These are phyloP conservation scores for Saxophila tyrrhenica DNA, from an alignment of 495 filamentous ascomycete genomes.

Conservation along the genomic window DNA sequence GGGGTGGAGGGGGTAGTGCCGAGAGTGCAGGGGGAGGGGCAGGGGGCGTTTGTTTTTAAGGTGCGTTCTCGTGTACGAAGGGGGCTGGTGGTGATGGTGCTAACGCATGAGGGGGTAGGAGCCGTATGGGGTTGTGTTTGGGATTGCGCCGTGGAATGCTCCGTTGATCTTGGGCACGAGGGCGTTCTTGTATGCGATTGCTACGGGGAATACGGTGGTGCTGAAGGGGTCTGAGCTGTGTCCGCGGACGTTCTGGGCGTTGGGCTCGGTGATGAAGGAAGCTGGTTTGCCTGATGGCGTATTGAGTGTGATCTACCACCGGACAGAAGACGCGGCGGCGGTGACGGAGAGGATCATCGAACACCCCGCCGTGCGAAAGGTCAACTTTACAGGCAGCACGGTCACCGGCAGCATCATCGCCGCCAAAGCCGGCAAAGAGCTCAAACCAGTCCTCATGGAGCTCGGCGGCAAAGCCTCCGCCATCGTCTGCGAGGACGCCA, in stretches of 20 bases:
- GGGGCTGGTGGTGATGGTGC: no score
- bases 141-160: constrained; percentile 64
- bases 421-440: constrained; percentile 43
- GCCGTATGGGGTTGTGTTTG: constrained; percentile 70
- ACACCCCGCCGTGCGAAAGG: constrained; percentile 45
- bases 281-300: constrained; percentile 57
- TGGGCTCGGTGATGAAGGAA: constrained; percentile 58
- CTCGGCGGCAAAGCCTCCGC: constrained; percentile 51
- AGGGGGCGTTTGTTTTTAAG: constrained; percentile 58
- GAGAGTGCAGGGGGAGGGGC: constrained; percentile 39
- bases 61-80: no score
- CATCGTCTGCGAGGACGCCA: constrained; percentile 48
- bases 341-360: constrained; percentile 48
- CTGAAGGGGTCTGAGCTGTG: constrained; percentile 69
- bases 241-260: constrained; percentile 62
- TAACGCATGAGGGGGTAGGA: no score
- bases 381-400: constrained; percentile 54
- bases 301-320: constrained; percentile 46
- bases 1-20: constrained; percentile 53
- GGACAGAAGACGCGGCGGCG: constrained; percentile 39
- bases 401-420: constrained; percentile 45
- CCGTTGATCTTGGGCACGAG: constrained; percentile 29
- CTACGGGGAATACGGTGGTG: constrained; percentile 66
- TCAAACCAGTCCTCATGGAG: constrained; percentile 61
- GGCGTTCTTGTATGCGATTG: constrained; percentile 62